These are phyloP conservation scores for Metrosideros polymorpha DNA, from an alignment of 441 rosid species.

Conservation along the genomic window DNA sequence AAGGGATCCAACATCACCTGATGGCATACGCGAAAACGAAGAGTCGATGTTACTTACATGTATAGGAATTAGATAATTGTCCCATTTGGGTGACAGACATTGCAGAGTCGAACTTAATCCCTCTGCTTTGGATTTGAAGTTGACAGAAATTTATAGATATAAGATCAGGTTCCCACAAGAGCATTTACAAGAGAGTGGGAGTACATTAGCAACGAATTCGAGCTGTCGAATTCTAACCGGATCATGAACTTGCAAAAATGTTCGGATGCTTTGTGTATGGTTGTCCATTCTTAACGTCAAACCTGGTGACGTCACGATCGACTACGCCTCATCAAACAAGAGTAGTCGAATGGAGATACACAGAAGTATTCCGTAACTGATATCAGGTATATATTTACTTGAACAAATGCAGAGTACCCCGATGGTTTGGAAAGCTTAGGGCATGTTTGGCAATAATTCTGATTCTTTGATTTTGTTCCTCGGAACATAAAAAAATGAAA, in stretches of 20 bases:
- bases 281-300: not conserved
- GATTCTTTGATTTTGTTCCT: too few species aligned
- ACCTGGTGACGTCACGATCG: not conserved
- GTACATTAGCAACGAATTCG: not conserved
- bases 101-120: not conserved
- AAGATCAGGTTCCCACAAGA: not conserved
- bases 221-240: not conserved
- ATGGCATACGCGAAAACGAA: not conserved
- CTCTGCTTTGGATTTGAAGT: not conserved
- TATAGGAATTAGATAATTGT: not conserved
- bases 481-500: too few species aligned
- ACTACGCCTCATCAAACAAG: not conserved
- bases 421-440: not conserved
- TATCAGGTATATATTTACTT: not conserved
- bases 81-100: not conserved
- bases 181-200: not conserved
- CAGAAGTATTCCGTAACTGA: accelerated
- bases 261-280: not conserved
- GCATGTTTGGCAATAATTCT: too few species aligned
- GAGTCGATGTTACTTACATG: not conserved
- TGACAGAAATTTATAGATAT: not conserved
- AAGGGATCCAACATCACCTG: not conserved
- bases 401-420: not conserved
- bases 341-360: not conserved
- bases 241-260: not conserved